Evolutionary conservation across 1,284 basidiomycete species (phyloP).

Genomic region (Amylostereum areolatum): DNA sequence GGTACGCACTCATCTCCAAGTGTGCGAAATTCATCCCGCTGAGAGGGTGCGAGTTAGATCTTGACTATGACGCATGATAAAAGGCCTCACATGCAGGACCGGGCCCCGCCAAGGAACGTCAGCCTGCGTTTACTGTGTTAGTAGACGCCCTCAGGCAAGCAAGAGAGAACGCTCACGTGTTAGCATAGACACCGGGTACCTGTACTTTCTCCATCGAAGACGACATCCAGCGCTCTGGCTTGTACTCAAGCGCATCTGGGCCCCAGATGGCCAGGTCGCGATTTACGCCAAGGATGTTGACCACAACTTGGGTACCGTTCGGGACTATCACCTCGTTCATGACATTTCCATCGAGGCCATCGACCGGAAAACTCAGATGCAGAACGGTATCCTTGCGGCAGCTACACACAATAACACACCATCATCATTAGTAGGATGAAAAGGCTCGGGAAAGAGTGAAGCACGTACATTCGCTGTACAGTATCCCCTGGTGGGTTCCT

Average conservation of each 20-base stretch:
- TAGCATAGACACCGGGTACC: background rate
- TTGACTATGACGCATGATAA: background rate
- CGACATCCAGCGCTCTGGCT: conserved; percentile 20
- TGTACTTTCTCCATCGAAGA: too few species aligned
- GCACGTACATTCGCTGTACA: too few species aligned
- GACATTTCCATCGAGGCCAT: conserved; percentile 10
- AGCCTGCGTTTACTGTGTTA: background rate
- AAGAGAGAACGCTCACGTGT: background rate
- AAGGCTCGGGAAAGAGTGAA: too few species aligned
- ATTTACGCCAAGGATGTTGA: conserved; percentile 15
- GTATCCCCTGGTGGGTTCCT: too few species aligned
- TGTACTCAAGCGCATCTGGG: conserved; percentile 19
- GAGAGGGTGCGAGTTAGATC: background rate
- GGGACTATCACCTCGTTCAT: background rate
- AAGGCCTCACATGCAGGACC: background rate
- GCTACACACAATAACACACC: background rate
- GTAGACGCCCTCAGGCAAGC: background rate
- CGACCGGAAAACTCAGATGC: conserved; percentile 14
- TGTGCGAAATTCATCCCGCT: background rate
- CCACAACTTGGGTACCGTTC: conserved; percentile 5
- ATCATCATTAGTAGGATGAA: too few species aligned
- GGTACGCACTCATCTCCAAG: background rate
- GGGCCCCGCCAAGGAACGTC: background rate
- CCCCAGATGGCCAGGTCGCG: conserved; percentile 16
- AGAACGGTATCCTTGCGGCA: conserved; percentile 8